Percentiles rank a stretch among this genome's conserved stretches.
Evolutionary conservation across 1,139 yeast species (phyloP).

Genomic region (Zygosaccharomyces sapae): DNA sequence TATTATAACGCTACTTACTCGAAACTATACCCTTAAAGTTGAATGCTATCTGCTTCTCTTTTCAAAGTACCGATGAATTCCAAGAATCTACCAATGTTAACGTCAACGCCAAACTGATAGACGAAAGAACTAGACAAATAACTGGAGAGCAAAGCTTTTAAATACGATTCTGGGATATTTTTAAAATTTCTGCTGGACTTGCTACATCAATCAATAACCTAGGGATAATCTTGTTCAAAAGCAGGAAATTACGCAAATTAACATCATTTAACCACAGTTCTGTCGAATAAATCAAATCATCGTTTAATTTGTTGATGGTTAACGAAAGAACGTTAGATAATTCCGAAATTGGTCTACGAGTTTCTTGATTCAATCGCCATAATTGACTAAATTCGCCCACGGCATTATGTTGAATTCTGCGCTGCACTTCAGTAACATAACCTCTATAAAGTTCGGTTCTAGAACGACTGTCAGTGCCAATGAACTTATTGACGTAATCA

Average conservation of each 20-base stretch:
- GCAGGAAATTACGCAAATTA: constrained; percentile 70
- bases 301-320: constrained; percentile 84
- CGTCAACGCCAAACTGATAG: constrained; percentile 74
- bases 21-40: neutral
- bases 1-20: neutral
- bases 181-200: constrained; percentile 69
- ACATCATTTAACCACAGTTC: constrained; percentile 83
- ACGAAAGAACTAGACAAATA: constrained; percentile 86
- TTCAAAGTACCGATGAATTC: constrained; percentile 36
- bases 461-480: constrained; percentile 38
- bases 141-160: constrained; percentile 87
- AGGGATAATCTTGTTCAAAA: constrained; percentile 71
- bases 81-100: constrained; percentile 36
- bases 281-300: constrained; percentile 76
- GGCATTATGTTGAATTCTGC: constrained; percentile 72
- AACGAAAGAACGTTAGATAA: constrained; percentile 81
- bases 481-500: constrained; percentile 59
- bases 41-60: constrained; percentile 27
- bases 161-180: constrained; percentile 84
- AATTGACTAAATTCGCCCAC: constrained; percentile 78
- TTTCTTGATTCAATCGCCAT: constrained; percentile 68
- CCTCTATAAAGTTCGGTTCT: constrained; percentile 73
- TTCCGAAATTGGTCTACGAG: constrained; percentile 70
- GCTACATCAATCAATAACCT: constrained; percentile 61
- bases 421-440: constrained; percentile 82